phyloP scores from a whole-genome alignment of 2,329 filamentous ascomycete species.

The Oidium heveae region DNA sequence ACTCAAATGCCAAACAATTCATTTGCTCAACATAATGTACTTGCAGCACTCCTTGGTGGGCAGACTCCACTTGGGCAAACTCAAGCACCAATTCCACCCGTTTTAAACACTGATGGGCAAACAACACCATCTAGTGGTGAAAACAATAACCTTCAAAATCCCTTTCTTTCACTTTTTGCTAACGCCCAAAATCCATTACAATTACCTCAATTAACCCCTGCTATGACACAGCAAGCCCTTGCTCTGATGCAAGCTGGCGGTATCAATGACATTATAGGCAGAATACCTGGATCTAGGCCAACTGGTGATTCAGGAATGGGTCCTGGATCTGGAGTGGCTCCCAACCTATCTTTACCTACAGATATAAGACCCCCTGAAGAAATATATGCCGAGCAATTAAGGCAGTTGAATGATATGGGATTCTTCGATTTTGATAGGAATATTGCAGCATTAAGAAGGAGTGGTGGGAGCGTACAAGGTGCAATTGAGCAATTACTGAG shows the following conservation, averaged over 20 bases:
- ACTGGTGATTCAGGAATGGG: not conserved
- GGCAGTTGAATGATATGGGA: constrained; percentile 95
- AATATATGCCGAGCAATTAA: constrained; percentile 66
- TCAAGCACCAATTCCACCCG: constrained; percentile 10
- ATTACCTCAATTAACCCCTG: constrained; percentile 26
- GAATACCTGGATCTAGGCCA: constrained; percentile 1
- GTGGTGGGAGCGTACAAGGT: constrained; percentile 83
- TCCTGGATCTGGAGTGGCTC: constrained; percentile 13
- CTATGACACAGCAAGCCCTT: constrained; percentile 28
- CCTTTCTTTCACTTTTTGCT: constrained; percentile 40
- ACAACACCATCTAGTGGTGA: constrained; percentile 12
- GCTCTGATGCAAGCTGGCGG: constrained; percentile 15
- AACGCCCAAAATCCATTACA: constrained; percentile 14
- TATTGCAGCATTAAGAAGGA: constrained; percentile 61
- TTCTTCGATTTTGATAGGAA: constrained; percentile 95
- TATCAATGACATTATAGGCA: constrained; percentile 7
- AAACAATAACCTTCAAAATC: constrained; percentile 23
- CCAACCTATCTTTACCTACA: constrained; percentile 27
- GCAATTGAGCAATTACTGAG: constrained; percentile 51
- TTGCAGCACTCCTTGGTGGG: constrained; percentile 30
- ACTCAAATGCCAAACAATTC: constrained; percentile 11
- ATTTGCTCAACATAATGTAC: constrained; percentile 24
- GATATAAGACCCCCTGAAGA: constrained; percentile 88
- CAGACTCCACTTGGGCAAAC: constrained; percentile 7
- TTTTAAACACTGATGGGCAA: constrained; percentile 13